Percentiles rank a stretch among this genome's conserved stretches.
These are phyloP conservation scores for Hydnomerulius pinastri DNA, from an alignment of 768 basidiomycete genomes.

Conservation along the genomic window DNA sequence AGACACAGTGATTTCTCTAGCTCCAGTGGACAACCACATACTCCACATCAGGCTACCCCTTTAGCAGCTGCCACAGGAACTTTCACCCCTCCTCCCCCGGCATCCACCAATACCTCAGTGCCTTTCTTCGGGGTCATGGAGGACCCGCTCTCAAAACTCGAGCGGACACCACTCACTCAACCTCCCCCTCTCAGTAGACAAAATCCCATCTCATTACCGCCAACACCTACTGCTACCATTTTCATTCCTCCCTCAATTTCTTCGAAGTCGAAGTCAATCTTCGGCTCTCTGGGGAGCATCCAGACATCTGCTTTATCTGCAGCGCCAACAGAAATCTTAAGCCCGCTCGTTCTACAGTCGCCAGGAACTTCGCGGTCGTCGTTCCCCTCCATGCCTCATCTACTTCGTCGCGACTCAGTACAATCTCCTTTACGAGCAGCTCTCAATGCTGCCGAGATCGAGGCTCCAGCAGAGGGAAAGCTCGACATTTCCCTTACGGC, in stretches of 20 bases:
- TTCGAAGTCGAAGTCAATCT: constrained; percentile 19
- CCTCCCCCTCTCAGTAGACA: constrained; percentile 32
- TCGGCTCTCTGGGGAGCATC: constrained; percentile 23
- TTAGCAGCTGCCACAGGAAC: neutral
- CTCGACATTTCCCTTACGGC: constrained; percentile 1
- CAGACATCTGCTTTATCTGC: constrained; percentile 25
- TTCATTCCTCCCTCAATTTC: constrained; percentile 17
- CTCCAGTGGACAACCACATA: neutral
- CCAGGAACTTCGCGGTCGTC: constrained; percentile 21
- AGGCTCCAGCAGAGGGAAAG: constrained; percentile 9
- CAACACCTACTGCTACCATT: constrained; percentile 29
- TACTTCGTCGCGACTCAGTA: constrained; percentile 25
- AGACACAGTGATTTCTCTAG: neutral
- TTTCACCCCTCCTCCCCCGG: constrained; percentile 15
- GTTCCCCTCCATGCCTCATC: constrained; percentile 11
- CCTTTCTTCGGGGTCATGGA: constrained; percentile 3
- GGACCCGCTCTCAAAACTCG: neutral
- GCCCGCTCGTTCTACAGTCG: constrained; percentile 31
- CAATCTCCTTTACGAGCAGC: constrained; percentile 26
- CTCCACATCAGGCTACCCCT: constrained; percentile 1
- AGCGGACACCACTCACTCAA: constrained; percentile 15
- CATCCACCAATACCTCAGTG: constrained; percentile 12
- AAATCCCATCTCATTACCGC: constrained; percentile 35
- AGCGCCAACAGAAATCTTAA: constrained; percentile 29
- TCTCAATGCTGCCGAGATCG: constrained; percentile 12